Conservation (phyloP, 495 filamentous ascomycete genomes). For the Penicillium herquei region DNA sequence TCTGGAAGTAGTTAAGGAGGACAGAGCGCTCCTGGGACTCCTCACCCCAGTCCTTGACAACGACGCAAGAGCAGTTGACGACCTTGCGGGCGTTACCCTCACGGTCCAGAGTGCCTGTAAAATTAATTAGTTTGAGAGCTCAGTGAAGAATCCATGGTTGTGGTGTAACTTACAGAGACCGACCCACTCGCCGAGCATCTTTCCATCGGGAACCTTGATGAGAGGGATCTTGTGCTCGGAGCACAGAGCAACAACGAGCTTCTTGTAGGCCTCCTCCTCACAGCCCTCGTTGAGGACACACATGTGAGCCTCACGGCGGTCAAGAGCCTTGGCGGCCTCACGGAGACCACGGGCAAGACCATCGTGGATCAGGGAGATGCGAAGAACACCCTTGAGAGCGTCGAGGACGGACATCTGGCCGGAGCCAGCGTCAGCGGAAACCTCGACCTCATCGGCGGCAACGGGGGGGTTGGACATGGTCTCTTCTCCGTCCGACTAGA, state of each 20-base stretch:
- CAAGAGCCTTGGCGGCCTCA: slow-evolving; percentile 95
- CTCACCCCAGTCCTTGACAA: slow-evolving; percentile 99
- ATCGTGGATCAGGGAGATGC: slow-evolving; percentile 98
- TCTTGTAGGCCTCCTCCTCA: slow-evolving; percentile 99
- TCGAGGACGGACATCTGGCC: slow-evolving; percentile 98
- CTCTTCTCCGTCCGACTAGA: slow-evolving; percentile 86
- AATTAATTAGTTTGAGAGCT: slow-evolving; percentile 12
- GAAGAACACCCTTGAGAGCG: slow-evolving; percentile 93
- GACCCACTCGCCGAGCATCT: slow-evolving; percentile 99
- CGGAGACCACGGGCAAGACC: slow-evolving; percentile 97
- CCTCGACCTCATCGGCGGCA: slow-evolving; percentile 85
- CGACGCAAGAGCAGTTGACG: slow-evolving; percentile 99
- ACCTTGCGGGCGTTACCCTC: slow-evolving; percentile 99
- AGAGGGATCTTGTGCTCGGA: slow-evolving; percentile 98
- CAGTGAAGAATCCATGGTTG: too few species aligned
- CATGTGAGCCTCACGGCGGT: slow-evolving; percentile 98
- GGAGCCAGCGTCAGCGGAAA: slow-evolving; percentile 75
- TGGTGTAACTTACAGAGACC: slow-evolving; percentile 80
- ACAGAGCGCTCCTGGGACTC: slow-evolving; percentile 96
- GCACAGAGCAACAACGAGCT: slow-evolving; percentile 96
- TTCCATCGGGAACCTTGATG: slow-evolving; percentile 99
- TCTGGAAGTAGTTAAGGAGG: slow-evolving; percentile 99
- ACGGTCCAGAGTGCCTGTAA: slow-evolving; percentile 88
- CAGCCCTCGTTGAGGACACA: slow-evolving; percentile 98
- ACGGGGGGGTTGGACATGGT: slow-evolving; percentile 69